These are phyloP conservation scores for Camellia oleifera DNA, from an alignment of 179 eudicot species.

Conservation along the genomic window DNA sequence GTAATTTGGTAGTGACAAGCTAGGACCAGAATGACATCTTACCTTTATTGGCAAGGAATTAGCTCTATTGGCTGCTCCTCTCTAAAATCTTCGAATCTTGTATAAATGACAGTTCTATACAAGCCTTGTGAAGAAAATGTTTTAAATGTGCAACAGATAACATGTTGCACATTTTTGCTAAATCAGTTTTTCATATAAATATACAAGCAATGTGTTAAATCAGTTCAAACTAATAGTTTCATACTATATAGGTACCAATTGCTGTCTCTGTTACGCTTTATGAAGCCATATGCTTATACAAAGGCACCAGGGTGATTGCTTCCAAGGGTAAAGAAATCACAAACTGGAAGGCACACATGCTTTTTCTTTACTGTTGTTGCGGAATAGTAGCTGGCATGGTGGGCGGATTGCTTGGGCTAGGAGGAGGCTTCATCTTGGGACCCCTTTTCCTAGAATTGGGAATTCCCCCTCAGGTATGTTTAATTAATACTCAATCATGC, in stretches of 20 bases:
- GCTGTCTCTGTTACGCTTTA: constrained; percentile 42
- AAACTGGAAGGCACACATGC: constrained; percentile 40
- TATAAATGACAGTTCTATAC: too few species aligned
- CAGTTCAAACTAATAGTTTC: background rate
- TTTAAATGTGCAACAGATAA: too few species aligned
- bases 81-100: too few species aligned
- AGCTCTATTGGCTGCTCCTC: too few species aligned
- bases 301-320: constrained; percentile 48
- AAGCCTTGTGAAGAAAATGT: too few species aligned
- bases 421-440: constrained; percentile 84
- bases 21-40: too few species aligned
- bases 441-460: constrained; percentile 78
- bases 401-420: constrained; percentile 80
- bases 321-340: constrained; percentile 42
- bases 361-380: constrained; percentile 40
- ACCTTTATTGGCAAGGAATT: too few species aligned
- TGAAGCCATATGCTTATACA: constrained; percentile 50
- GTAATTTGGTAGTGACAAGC: too few species aligned
- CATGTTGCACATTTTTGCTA: too few species aligned
- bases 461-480: constrained; percentile 75
- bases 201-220: background rate
- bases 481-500: background rate
- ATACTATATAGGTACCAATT: constrained; percentile 39
- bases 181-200: too few species aligned
- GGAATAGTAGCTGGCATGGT: constrained; percentile 62